Evolutionary conservation across 139 green algal species (phyloP).

Genomic region (Protoeuglena noctilucae): DNA sequence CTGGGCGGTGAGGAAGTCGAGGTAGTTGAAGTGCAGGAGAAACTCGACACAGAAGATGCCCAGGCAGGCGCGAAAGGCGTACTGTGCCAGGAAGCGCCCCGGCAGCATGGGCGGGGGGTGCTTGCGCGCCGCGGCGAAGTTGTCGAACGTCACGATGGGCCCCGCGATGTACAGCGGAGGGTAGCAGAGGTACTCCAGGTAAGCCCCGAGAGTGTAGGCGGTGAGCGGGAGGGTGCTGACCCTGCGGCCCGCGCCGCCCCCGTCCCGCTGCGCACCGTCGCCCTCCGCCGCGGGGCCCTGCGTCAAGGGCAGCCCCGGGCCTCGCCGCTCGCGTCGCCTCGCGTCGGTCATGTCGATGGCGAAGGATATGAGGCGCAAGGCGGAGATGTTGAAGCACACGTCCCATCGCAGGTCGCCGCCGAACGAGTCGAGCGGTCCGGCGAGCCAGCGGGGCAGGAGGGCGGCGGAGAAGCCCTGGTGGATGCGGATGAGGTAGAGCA

Average conservation of each 20-base stretch:
- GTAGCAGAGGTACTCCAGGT: neutral
- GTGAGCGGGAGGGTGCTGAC: neutral
- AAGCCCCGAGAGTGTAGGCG: neutral
- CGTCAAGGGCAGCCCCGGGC: too few relatives aligned
- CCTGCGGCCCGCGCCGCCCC: neutral
- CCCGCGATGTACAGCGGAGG: neutral
- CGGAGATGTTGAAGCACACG: neutral
- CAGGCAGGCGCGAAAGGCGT: too few relatives aligned
- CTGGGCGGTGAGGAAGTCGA: too few relatives aligned
- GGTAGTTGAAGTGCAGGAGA: too few relatives aligned
- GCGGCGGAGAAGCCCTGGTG: neutral
- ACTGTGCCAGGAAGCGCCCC: too few relatives aligned
- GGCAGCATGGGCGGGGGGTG: too few relatives aligned
- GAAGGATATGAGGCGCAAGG: neutral
- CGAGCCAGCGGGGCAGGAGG: neutral
- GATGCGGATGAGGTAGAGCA: neutral
- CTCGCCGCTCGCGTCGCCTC: too few relatives aligned
- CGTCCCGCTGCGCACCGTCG: neutral
- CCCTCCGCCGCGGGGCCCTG: neutral
- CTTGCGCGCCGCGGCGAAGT: neutral
- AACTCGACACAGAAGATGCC: too few relatives aligned
- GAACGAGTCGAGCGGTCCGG: too few relatives aligned
- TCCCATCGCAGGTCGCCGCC: neutral
- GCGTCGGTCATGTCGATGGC: too few relatives aligned
- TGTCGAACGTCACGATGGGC: neutral